These are phyloP conservation scores for Morella rubra DNA, from an alignment of 306 rosid genomes.

Conservation along the genomic window DNA sequence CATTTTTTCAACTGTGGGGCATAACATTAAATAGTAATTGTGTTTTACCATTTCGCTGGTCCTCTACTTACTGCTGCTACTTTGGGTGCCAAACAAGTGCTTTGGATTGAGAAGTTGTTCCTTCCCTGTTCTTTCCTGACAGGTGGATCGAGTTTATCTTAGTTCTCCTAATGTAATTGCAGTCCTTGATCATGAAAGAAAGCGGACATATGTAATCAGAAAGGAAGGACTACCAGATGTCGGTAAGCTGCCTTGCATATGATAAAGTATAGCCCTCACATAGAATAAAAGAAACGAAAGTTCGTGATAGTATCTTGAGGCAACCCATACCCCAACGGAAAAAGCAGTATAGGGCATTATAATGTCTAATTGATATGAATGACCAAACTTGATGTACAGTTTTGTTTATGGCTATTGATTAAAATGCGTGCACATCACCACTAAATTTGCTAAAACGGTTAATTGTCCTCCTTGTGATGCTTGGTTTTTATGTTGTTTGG, in stretches of 20 bases:
- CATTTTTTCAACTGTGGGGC: too few species aligned
- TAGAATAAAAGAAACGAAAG: background rate
- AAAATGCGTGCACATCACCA: background rate
- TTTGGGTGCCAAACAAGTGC: conserved; percentile 2
- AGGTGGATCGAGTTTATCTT: conserved; percentile 92
- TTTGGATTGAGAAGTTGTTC: conserved; percentile 9
- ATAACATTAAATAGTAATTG: background rate
- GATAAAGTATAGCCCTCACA: background rate
- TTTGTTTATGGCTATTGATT: background rate
- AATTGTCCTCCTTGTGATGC: background rate
- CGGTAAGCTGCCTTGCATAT: conserved; percentile 51
- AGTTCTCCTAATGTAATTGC: conserved; percentile 76
- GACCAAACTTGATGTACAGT: background rate
- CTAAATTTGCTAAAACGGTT: background rate
- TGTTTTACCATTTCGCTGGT: background rate
- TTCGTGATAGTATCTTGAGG: background rate
- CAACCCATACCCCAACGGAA: background rate
- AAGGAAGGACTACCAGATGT: conserved; percentile 96
- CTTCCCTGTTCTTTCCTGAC: conserved; percentile 20
- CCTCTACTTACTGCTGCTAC: background rate
- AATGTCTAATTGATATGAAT: background rate
- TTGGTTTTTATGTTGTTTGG: conserved; percentile 6
- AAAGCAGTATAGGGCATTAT: background rate
- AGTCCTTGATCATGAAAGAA: conserved; percentile 84
- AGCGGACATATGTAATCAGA: conserved; percentile 71